Base-by-base conservation (phyloP, 306 rosid genomes). In the Acacia melanoxylon region DNA sequence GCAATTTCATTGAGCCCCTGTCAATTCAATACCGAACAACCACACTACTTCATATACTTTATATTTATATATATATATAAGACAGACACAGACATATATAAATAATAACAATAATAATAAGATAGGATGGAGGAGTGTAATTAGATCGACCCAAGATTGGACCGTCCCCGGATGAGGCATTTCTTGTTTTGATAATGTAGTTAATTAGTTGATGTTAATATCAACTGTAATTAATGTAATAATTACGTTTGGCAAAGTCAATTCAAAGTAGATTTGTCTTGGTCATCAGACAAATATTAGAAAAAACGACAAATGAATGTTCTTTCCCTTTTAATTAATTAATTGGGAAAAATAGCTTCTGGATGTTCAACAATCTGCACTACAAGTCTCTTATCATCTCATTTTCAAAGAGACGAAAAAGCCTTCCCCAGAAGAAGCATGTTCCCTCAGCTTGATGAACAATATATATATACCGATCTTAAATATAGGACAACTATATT, bases 381-480 rank as follows among this genome's bases (percentile, higher is more conserved):
- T 14, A 1, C 51, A 12, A 16, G 12, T 15, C 56, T 15, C n/a
- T 49, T 19, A 42, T 68, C 5, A 40, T 11, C 5, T 10, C 51
- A 69, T 10, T 69, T 69, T 69, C 33, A 25, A 68, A 25, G 41
- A 37, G 41, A 37, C 41, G 41, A 37, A 1, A 68, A 4, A 42
- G 24, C 74, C 74, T 70, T 70, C 75, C 75, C 75, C 75, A 70
- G 75, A 22, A 42, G 27, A 70, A 42, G 75, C 17, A 14, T 24
- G 33, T 44, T 15, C 46, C 0, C 8, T 29, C 2, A 29, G 31
- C 31, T 13, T 44, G 56, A 44, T 58, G 63, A n/a, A n/a, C 14
- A 15, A 49, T 49, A 14, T 14, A 49, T 49, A 29, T 1, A 27
- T 1, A 27, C 35, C 35, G 4, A 4, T 31, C 0, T 0, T 31